These are phyloP conservation scores for Penicillium sp. DNA, from an alignment of 2,329 filamentous ascomycete genomes.

Conservation along the genomic window DNA sequence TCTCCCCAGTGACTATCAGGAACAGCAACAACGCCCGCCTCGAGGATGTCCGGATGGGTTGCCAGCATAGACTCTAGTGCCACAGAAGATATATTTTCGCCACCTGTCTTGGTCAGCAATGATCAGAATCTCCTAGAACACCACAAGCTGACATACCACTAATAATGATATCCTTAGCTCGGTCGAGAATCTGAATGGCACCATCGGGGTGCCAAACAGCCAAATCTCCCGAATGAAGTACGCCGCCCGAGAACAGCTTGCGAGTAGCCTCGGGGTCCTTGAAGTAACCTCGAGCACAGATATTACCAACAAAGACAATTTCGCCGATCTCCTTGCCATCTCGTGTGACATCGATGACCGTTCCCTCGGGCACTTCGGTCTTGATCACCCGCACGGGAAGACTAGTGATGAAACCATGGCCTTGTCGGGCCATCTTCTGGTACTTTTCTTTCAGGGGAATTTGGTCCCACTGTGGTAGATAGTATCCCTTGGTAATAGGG, in stretches of 20 bases:
- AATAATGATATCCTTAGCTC: conserved; percentile 98
- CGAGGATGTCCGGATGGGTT: conserved; percentile 82
- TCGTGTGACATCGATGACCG: conserved; percentile 64
- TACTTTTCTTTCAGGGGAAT: conserved; percentile 76
- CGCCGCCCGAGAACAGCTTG: conserved; percentile 84
- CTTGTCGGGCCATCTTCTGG: conserved; percentile 86
- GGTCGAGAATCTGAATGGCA: conserved; percentile 84
- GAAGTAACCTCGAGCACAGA: conserved; percentile 88
- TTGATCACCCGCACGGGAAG: conserved; percentile 80
- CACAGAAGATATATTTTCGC: conserved; percentile 94
- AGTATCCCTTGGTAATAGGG: conserved; percentile 90
- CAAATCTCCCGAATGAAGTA: conserved; percentile 83
- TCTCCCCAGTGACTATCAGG: conserved; percentile 92
- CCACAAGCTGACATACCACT: conserved; percentile 59
- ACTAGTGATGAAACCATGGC: conserved; percentile 83
- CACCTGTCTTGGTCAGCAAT: conserved; percentile 54
- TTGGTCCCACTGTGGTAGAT: conserved; percentile 78
- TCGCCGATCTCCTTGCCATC: conserved; percentile 77
- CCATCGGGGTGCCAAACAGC: conserved; percentile 93
- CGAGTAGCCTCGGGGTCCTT: conserved; percentile 82
- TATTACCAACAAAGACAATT: conserved; percentile 86
- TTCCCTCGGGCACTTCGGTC: conserved; percentile 66
- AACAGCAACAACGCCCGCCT: conserved; percentile 86
- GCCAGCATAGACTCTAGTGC: conserved; percentile 87
- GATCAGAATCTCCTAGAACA: not conserved